Conservation (phyloP, 805 yeast species). For the Metschnikowia lochheadii region DNA sequence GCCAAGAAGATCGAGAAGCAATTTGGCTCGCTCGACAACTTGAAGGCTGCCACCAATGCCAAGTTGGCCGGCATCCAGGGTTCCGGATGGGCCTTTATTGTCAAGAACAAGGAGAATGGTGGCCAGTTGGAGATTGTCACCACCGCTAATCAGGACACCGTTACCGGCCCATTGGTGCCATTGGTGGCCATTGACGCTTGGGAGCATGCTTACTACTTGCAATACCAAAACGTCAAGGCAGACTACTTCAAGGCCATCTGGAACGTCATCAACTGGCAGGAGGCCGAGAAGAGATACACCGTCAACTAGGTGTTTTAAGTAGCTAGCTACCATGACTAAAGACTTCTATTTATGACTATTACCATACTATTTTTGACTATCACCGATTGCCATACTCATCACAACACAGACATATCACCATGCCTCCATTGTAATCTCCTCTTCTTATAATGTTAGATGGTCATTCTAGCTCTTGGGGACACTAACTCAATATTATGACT, state of each 20-base stretch:
- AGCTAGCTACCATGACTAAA: neutral
- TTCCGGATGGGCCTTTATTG: constrained; percentile 52
- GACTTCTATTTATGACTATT: neutral
- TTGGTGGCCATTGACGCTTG: constrained; percentile 51
- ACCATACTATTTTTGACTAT: no score
- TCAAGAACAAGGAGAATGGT: constrained; percentile 43
- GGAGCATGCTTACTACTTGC: constrained; percentile 54
- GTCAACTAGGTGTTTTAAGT: constrained; percentile 10
- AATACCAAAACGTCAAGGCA: constrained; percentile 48
- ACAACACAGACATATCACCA: neutral
- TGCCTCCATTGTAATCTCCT: neutral
- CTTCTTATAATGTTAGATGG: no score
- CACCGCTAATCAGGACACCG: constrained; percentile 47
- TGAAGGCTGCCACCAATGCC: constrained; percentile 38
- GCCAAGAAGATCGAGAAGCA: constrained; percentile 37
- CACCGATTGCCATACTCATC: no score
- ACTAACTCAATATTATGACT: constrained; percentile 1
- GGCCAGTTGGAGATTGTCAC: constrained; percentile 41
- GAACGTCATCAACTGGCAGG: constrained; percentile 49
- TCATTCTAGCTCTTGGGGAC: no score
- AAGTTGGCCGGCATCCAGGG: constrained; percentile 49
- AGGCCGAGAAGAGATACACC: constrained; percentile 44
- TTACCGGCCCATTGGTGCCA: constrained; percentile 40
- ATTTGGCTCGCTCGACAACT: constrained; percentile 43
- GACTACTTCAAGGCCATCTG: constrained; percentile 49